Evolutionary conservation across 1,139 yeast genomes (phyloP), one percentile per base, ranked within the genome.

Genomic region (Hansenula lynferdii): DNA sequence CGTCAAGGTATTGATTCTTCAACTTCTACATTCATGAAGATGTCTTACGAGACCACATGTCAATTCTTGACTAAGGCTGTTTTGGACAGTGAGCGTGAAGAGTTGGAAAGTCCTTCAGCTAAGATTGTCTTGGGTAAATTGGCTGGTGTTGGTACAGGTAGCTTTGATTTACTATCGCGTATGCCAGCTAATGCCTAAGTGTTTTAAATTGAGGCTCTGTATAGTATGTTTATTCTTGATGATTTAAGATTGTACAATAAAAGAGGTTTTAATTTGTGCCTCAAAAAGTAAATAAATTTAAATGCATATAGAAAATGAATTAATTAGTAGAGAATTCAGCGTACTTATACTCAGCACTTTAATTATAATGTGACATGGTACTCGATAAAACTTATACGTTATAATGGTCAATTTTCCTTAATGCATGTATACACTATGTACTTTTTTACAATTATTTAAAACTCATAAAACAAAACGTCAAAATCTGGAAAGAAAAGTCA

Each of bases 21-120:
- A 18, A 89, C 97, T 2, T 90, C 97, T 10, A 85, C 97, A 24
- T 86, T 94, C 70, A 83, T 89, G 92, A 94, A 94, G 73, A 94
- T 94, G 99, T 87, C 97, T 43, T 94, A 89, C 64, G 99, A 94
- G 68, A 92, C 98, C 35, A 94, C 99, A 3, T 89, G 97, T 70
- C 95, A 86, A 64, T 94, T 94, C 74, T 75, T 94, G 63, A 92
- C 97, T 39, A 87, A 87, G 70, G 96, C 98, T 11, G 97, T 94
- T 33, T 72, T 94, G 60, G 94, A 92, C 52, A 89, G 94, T 46
- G 96, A 86, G 47, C 72, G 82, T 53, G 99, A 94, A 65, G 80
- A 80, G 47, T 70, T 94, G 57, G 90, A 87, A 52, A 80, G 89
- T 45, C 99, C 99, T 24, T 85, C 96, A 33, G 95, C 98, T n/a